A percentile compares a stretch with the other conserved stretches of the same genome.
These are phyloP conservation scores for Haplosporangium gracile DNA, from an alignment of 192 early-diverging fungal species.

Conservation along the genomic window DNA sequence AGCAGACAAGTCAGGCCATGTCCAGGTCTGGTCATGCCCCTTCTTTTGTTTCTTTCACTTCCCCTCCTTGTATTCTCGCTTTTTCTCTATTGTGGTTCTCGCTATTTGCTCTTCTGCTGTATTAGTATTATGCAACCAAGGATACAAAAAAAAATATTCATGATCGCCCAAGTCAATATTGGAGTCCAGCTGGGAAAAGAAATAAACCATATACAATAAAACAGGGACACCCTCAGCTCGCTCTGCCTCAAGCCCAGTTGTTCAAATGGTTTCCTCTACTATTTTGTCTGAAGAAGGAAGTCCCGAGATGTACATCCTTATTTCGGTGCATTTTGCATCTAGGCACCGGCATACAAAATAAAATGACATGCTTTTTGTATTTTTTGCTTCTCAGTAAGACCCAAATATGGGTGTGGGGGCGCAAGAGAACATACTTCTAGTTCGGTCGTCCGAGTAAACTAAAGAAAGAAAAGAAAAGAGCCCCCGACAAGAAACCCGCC, in stretches of 20 bases:
- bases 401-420: neutral
- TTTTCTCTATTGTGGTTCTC: neutral
- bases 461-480: neutral
- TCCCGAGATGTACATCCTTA: neutral
- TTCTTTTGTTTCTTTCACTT: no score
- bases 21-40: no score
- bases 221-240: neutral
- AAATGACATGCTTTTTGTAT: neutral
- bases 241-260: neutral
- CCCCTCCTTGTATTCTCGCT: neutral
- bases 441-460: neutral
- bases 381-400: neutral
- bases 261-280: neutral
- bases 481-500: neutral
- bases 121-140: conserved; percentile 4
- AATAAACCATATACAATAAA: neutral
- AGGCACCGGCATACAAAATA: neutral
- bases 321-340: neutral
- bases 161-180: neutral
- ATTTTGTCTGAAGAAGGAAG: conserved; percentile 4
- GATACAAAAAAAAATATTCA: neutral
- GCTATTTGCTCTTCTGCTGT: neutral
- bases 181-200: neutral
- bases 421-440: neutral
- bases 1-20: no score